Base-by-base conservation (phyloP, 768 basidiomycete genomes). In the Royoungia palumana region DNA sequence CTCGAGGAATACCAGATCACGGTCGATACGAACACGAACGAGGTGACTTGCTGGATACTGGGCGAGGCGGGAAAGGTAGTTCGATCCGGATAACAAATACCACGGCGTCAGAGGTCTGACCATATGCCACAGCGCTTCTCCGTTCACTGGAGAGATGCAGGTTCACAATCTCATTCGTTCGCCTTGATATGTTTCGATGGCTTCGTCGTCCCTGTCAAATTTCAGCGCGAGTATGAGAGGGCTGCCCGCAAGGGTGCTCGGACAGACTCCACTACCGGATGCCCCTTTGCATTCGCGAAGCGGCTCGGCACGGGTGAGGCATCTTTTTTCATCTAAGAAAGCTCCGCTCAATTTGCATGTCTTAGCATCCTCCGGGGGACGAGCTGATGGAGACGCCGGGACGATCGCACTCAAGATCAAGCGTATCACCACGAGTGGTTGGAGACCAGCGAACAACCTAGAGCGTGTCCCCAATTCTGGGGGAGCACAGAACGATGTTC, bases 21-120 rank as follows among this genome's bases (percentile, higher is more conserved):
- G 6, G 65, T 78, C 25, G 79, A 85, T 46, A 53, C 60, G 5
- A 64, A 66, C 6, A 55, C 63, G 5, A 63, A 77, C 50, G 71
- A 70, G 9, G 75, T 83, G 8, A 79, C 79, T 0, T 87, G 87
- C 59, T 87, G 83, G 83, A 79, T 88, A 55, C 78, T 82, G 7
- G 77, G 84, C 48, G 73, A 78, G 42, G 69, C 70, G 21, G 83
- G 82, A 21, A 74, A 82, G 72, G 83, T 82, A 49, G 3, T n/a
- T n/a, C n/a, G n/a, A 49, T 27, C 6, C 36, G 16, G 20, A 17
- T 8, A 12, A 13, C 24, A 5, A 6, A 6, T 19, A 28, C 5
- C 20, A 28, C 5, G 11, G 16, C 39, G 19, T 19, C 55, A 27
- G 4, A 20, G n/a, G 22, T 44, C 46, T 54, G 35, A 59, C 36